phyloP scores from a whole-genome alignment of 2,329 filamentous ascomycete species.

The Fusarium ramigenum region DNA sequence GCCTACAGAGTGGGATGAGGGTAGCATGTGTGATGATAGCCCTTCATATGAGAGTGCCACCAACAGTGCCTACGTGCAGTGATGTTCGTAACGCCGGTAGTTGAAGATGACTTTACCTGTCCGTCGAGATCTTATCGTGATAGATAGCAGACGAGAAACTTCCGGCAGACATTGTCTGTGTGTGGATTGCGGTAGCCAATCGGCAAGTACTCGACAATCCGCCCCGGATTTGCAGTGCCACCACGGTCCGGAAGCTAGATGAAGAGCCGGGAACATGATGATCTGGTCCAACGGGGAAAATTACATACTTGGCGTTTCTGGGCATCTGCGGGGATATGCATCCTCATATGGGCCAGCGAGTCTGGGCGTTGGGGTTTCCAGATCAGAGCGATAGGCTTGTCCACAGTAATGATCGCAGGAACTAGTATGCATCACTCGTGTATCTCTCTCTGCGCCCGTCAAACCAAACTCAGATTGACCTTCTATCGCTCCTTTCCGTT shows the following conservation, averaged over 20 bases:
- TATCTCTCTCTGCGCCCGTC: too few relatives aligned
- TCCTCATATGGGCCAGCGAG: background rate
- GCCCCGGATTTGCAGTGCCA: background rate
- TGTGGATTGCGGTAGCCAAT: background rate
- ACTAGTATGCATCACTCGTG: background rate
- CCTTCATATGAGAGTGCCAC: background rate
- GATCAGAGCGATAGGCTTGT: background rate
- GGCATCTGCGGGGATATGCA: background rate
- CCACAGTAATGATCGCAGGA: fast-evolving
- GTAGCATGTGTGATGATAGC: too few relatives aligned
- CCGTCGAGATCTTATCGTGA: too few relatives aligned
- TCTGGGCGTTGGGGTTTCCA: background rate
- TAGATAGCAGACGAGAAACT: background rate
- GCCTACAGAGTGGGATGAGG: too few relatives aligned
- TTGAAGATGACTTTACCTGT: fast-evolving
- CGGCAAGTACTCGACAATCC: background rate
- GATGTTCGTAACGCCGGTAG: too few relatives aligned
- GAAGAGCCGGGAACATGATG: background rate
- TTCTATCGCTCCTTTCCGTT: background rate
- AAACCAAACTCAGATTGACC: too few relatives aligned
- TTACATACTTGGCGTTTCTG: background rate
- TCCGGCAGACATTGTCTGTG: background rate
- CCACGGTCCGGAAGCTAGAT: background rate
- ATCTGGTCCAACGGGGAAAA: background rate
- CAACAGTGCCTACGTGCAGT: too few relatives aligned